These are phyloP conservation scores for Pleurotus djamor DNA, from an alignment of 768 basidiomycete species.

Conservation along the genomic window DNA sequence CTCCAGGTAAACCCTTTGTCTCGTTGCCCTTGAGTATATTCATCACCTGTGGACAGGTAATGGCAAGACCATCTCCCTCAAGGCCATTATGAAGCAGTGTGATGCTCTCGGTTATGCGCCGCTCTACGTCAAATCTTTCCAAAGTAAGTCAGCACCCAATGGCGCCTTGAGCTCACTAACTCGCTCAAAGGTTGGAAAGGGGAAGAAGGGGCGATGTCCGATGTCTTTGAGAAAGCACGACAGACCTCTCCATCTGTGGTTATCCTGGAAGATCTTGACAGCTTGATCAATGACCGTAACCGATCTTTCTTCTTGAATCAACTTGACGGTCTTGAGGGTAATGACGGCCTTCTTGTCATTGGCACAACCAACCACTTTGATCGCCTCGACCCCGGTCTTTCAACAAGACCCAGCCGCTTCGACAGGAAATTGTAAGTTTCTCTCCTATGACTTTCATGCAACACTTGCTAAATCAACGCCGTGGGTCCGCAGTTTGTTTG, in stretches of 20 bases:
- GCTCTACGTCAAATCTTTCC: slow-evolving; percentile 83
- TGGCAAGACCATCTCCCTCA: slow-evolving; percentile 82
- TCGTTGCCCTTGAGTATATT: background rate
- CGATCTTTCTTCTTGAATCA: slow-evolving; percentile 90
- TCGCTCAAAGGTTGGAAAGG: slow-evolving; percentile 46
- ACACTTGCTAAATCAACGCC: background rate
- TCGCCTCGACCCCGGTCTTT: slow-evolving; percentile 72
- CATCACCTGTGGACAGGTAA: slow-evolving; percentile 46
- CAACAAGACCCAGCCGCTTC: slow-evolving; percentile 78
- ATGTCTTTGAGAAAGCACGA: slow-evolving; percentile 73
- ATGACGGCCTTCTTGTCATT: slow-evolving; percentile 78
- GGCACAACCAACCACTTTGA: slow-evolving; percentile 86
- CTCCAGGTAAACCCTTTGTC: slow-evolving; percentile 49
- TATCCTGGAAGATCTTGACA: slow-evolving; percentile 63
- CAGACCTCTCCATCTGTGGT: slow-evolving; percentile 65
- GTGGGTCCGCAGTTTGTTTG: slow-evolving; percentile 50
- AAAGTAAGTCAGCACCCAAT: slow-evolving; percentile 35
- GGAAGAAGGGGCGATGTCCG: slow-evolving; percentile 66
- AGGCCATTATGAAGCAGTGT: slow-evolving; percentile 77
- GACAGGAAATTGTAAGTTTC: slow-evolving; percentile 78
- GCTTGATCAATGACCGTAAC: slow-evolving; percentile 74
- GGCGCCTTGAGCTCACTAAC: background rate
- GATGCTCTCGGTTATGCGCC: slow-evolving; percentile 60
- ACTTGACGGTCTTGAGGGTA: slow-evolving; percentile 75
- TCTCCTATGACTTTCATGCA: background rate